Base-by-base conservation (phyloP, 139 green algal species). In the Chlamydomonas incerta region DNA sequence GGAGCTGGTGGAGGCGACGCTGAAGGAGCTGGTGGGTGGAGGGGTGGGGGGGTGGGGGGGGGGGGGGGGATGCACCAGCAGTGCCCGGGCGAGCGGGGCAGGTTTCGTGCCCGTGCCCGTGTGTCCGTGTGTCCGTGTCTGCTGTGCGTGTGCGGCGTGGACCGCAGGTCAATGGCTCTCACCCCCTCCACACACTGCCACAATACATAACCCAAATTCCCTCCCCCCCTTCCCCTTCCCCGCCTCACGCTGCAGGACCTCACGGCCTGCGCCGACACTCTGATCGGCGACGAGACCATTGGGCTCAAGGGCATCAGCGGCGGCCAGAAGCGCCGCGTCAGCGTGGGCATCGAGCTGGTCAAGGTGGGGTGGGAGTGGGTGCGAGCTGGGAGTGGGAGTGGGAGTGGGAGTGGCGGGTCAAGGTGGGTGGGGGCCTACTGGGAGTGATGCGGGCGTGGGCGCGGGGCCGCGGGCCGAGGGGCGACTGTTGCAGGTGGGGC, bases 281-380 rank as follows among this genome's bases (percentile, higher is more conserved):
- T 94, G 35, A 93, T 97, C 63, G 95, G 95, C 2, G 91, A 95
- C 35, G 94, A 97, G 70, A 31, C 81, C 26, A 65, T 93, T 11
- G 90, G 90, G 52, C 80, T 97, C n/a, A 95, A 93, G 80, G 95
- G 94, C 52, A 93, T 97, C 87, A 92, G 81, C 47, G 95, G 95
- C 0, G 95, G 95, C 0, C 90, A 97, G 89, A 92, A 93, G 70
- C 80, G 94, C 13, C 75, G 94, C 5, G 90, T 95, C 17, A 92
- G 87, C 29, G 87, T 96, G 20, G 94, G 94, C 58, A 87, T 97
- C 0, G 94, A 96, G 80, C 88, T 97, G 46, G 90, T 97, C 24
- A 96, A 85, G 80, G 80, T 85, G 31, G 18, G n/a, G n/a, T n/a
- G n/a, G n/a, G n/a, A n/a, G n/a, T n/a, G n/a, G n/a, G n/a, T n/a